These are phyloP conservation scores for Alternaria angustiovoidea DNA, from an alignment of 2,329 filamentous ascomycete genomes.

Conservation along the genomic window DNA sequence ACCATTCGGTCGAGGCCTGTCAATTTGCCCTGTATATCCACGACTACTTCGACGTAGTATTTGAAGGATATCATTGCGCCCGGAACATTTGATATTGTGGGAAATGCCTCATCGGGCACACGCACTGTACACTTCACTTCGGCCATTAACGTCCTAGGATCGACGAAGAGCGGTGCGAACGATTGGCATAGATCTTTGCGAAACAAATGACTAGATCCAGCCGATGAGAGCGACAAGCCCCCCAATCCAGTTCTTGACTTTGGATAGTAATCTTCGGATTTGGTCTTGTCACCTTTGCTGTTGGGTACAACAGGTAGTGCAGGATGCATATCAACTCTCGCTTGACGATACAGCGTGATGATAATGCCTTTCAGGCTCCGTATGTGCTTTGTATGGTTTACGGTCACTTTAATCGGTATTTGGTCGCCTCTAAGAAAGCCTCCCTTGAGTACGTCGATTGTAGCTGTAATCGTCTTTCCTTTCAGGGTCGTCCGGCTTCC, in stretches of 20 bases:
- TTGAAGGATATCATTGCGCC: constrained; percentile 95
- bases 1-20: constrained; percentile 74
- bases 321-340: constrained; percentile 83
- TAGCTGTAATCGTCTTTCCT: constrained; percentile 81
- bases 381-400: constrained; percentile 88
- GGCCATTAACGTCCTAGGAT: constrained; percentile 79
- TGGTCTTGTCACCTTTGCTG: constrained; percentile 71
- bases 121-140: constrained; percentile 84
- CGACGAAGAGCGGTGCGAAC: constrained; percentile 86
- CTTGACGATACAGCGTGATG: constrained; percentile 89
- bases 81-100: constrained; percentile 87
- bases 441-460: constrained; percentile 80
- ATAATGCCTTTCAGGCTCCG: constrained; percentile 94
- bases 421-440: constrained; percentile 87
- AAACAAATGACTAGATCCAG: constrained; percentile 89
- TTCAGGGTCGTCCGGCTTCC: constrained; percentile 65
- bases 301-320: constrained; percentile 67
- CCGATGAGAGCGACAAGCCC: constrained; percentile 84
- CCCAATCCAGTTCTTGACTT: constrained; percentile 86
- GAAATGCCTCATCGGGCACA: constrained; percentile 89
- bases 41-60: constrained; percentile 90
- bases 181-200: constrained; percentile 92
- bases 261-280: constrained; percentile 86
- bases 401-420: constrained; percentile 78
- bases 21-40: constrained; percentile 89